Percentiles rank a stretch among this genome's conserved stretches.
Conservation (phyloP, 1,284 basidiomycete genomes). For the Irpex sp. region DNA sequence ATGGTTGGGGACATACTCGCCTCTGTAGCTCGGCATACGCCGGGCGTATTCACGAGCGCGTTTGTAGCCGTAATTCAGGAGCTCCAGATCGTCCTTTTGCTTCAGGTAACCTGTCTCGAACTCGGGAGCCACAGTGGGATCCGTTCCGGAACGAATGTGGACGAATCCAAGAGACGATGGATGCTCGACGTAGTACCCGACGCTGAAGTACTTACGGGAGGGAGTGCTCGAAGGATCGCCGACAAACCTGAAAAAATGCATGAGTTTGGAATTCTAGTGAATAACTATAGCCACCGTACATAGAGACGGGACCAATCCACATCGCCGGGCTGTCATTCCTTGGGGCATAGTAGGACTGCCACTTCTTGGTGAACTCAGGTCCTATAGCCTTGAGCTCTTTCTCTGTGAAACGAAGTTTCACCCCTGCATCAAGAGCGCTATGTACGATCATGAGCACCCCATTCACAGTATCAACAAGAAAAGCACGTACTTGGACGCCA, state of each 20-base stretch:
- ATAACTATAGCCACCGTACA: constrained; percentile 21
- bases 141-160: constrained; percentile 5
- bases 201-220: constrained; percentile 3
- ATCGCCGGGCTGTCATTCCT: constrained; percentile 42
- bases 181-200: constrained; percentile 3
- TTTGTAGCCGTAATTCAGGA: constrained; percentile 22
- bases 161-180: constrained; percentile 5
- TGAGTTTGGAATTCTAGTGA: background rate
- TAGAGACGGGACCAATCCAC: constrained; percentile 22
- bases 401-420: constrained; percentile 39
- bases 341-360: constrained; percentile 34
- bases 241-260: constrained; percentile 3
- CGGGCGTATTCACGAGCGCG: constrained; percentile 20
- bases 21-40: constrained; percentile 24
- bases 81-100: constrained; percentile 6
- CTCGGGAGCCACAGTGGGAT: constrained; percentile 5
- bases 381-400: constrained; percentile 40
- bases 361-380: constrained; percentile 33
- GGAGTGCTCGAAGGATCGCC: constrained; percentile 1
- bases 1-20: constrained; percentile 29
- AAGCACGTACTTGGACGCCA: constrained; percentile 43
- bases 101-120: constrained; percentile 9
- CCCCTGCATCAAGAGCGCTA: constrained; percentile 37
- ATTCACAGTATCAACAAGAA: background rate
- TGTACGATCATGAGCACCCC: background rate